Base-by-base conservation (phyloP, 495 filamentous ascomycete genomes). In the Daldinia childiae region DNA sequence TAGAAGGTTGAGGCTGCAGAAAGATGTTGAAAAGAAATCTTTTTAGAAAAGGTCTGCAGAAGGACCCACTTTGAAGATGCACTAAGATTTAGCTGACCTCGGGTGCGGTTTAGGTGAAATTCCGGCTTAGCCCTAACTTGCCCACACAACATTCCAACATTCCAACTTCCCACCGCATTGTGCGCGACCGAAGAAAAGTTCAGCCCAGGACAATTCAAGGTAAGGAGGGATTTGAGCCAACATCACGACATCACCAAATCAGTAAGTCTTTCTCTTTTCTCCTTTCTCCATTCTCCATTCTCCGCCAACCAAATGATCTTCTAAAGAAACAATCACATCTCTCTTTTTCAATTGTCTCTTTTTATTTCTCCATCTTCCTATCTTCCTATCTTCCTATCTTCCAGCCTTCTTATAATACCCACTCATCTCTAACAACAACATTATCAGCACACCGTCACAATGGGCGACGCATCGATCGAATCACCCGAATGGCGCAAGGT, bases 401-500 rank as follows among this genome's bases (percentile, higher is more conserved):
- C 27, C 30, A 1, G 17, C 41, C 41, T 45, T 48, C 43, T 48
- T 48, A 48, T 48, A 48, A 48, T 48, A 48, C 43, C 43, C 43
- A 48, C 43, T 24, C 43, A 5, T 48, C 21, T 76, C 75, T 77
- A 43, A 77, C 70, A 14, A 9, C 43, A 32, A 65, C 12, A 17
- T 56, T 55, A 34, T 36, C 52, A 79, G 73, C 66, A 71, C 39
- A 61, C 62, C 69, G 76, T 78, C 79, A 83, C 71, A 78, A 86
- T 86, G 83, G 83, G 83, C 74, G 82, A 83, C 78, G 80, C 80
- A 73, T 85, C 90, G 72, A 88, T 95, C 82, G 90, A 86, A 81
- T 85, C 91, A 78, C 89, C 89, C 80, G 83, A 87, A 77, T 97
- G 91, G 92, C 93, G 93, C 82, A 87, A 91, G 79, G 93, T 99